These are phyloP conservation scores for Amylocystis lapponica DNA, from an alignment of 768 basidiomycete genomes.

Conservation along the genomic window DNA sequence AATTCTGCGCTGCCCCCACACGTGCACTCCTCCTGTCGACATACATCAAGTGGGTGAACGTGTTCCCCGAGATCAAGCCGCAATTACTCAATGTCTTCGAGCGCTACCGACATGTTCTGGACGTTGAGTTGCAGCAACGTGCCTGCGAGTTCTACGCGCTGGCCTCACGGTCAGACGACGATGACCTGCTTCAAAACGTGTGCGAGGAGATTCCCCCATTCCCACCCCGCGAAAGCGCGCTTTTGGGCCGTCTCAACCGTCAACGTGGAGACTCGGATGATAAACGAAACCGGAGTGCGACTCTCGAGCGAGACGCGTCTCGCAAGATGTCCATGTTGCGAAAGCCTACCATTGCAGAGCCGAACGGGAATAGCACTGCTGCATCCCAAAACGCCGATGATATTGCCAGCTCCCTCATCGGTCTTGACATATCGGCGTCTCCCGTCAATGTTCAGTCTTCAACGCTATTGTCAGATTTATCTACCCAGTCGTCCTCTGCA, in stretches of 20 bases:
- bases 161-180: constrained; percentile 78
- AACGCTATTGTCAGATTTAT: constrained; percentile 7
- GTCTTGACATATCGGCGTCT: constrained; percentile 51
- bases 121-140: constrained; percentile 95
- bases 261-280: constrained; percentile 93
- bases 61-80: constrained; percentile 96
- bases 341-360: constrained; percentile 28
- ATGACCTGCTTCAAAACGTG: constrained; percentile 88
- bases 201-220: constrained; percentile 99
- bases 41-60: constrained; percentile 99
- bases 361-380: constrained; percentile 32
- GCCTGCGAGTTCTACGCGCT: constrained; percentile 97
- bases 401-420: constrained; percentile 70
- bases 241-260: constrained; percentile 80
- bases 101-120: constrained; percentile 94
- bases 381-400: constrained; percentile 41
- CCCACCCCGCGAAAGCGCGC: constrained; percentile 88
- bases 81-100: constrained; percentile 94
- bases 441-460: constrained; percentile 18
- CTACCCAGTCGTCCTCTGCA: constrained; percentile 12
- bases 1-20: constrained; percentile 89
- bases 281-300: constrained; percentile 87
- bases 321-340: constrained; percentile 30
- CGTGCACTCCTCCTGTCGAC: constrained; percentile 91
- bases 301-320: constrained; percentile 65